Percentiles rank a stretch among this genome's conserved stretches.
phyloP scores from a whole-genome alignment of 1,284 basidiomycete species.

The Ustilago tritici region DNA sequence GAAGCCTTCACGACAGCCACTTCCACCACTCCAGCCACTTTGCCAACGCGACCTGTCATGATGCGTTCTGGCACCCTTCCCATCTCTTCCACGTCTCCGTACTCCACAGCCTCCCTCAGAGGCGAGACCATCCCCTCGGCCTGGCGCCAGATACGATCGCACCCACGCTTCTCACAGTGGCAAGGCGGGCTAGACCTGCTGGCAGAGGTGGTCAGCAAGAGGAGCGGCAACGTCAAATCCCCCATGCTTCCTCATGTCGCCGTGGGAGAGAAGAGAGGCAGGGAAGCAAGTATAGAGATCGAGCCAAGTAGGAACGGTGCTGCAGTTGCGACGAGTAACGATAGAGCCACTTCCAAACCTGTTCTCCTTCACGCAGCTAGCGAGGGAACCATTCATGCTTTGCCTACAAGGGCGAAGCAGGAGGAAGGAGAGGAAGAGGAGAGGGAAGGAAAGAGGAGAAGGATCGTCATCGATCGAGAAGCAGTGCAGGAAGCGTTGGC shows the following conservation, averaged over 20 bases:
- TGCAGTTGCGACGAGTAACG: constrained; percentile 27
- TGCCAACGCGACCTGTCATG: constrained; percentile 22
- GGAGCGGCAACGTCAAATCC: constrained; percentile 44
- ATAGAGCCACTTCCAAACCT: constrained; percentile 32
- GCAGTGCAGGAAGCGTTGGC: constrained; percentile 59
- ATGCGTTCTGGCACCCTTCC: constrained; percentile 24
- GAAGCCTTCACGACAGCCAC: constrained; percentile 49
- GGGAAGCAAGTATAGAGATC: constrained; percentile 45
- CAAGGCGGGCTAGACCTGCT: constrained; percentile 64
- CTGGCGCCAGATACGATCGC: constrained; percentile 63
- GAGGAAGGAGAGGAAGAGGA: constrained; percentile 24
- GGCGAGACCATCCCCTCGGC: constrained; percentile 61
- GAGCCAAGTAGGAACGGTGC: constrained; percentile 21
- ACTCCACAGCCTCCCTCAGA: not conserved
- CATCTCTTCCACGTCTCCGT: constrained; percentile 2
- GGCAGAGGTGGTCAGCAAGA: constrained; percentile 63
- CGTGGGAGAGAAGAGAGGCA: constrained; percentile 12
- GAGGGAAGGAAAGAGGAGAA: constrained; percentile 49
- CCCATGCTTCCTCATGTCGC: constrained; percentile 23
- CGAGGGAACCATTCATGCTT: constrained; percentile 14
- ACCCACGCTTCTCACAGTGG: constrained; percentile 62
- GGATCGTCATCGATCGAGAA: constrained; percentile 55
- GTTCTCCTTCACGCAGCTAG: constrained; percentile 22
- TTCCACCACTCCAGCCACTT: constrained; percentile 8
- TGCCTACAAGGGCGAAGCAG: constrained; percentile 8